Conservation (phyloP, 257 asterid genomes). For the Nicotiana undulata region DNA sequence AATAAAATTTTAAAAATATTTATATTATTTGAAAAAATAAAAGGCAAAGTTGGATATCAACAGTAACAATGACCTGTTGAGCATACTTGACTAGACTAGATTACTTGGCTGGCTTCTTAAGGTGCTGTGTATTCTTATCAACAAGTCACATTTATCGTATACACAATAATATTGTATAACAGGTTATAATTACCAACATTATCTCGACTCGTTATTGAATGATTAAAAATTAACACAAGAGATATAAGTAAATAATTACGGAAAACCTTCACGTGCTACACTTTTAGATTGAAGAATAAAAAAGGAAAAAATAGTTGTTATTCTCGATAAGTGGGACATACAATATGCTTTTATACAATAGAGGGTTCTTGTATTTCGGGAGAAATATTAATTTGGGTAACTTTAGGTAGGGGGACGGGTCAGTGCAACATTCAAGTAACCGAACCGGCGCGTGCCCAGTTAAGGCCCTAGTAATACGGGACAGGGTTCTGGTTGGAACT, state of each 20-base stretch:
- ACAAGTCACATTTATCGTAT: not conserved
- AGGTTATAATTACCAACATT: not conserved
- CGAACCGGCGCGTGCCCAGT: no score
- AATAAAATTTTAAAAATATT: no score
- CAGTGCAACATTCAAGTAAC: no score
- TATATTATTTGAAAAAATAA: no score
- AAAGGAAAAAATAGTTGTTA: not conserved
- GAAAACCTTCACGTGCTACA: not conserved
- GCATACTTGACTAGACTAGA: not conserved
- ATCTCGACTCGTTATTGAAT: not conserved
- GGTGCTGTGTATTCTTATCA: not conserved
- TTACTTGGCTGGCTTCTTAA: not conserved
- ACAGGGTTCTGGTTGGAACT: no score
- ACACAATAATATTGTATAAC: no score
- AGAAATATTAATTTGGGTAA: no score
- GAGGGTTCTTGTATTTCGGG: no score
- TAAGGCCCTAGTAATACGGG: no score
- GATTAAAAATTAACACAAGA: not conserved
- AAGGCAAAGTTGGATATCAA: no score
- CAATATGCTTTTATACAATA: no score
- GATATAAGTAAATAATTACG: not conserved
- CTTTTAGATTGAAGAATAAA: not conserved
- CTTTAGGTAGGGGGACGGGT: no score
- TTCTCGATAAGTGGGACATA: not conserved
- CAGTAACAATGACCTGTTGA: not conserved